Conservation (phyloP, 257 asterid genomes). For the Nicotiana otophora region DNA sequence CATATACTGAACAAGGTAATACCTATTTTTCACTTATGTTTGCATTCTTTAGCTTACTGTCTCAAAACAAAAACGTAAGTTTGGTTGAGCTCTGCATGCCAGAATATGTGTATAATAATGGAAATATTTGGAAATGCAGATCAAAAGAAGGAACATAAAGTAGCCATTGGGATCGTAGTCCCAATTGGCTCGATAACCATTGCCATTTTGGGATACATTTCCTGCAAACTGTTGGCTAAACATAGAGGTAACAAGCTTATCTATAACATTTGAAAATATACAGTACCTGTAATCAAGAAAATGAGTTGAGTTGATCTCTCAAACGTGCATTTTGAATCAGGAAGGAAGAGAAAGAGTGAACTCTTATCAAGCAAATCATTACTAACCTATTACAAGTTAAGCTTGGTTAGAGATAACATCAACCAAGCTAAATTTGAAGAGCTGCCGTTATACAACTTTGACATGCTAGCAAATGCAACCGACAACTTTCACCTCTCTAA, state of each 20-base stretch:
- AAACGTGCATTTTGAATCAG: background rate
- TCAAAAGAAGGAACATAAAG: conserved; percentile 19
- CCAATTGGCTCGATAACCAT: conserved; percentile 25
- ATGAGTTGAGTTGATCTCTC: background rate
- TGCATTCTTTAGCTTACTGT: background rate
- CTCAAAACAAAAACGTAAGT: background rate
- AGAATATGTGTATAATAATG: background rate
- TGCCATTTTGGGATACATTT: conserved; percentile 18
- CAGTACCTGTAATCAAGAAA: background rate
- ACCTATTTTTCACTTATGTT: background rate
- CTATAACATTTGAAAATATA: background rate
- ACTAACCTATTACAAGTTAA: background rate
- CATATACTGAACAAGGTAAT: conserved; percentile 43
- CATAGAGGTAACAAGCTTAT: conserved; percentile 30
- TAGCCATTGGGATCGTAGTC: conserved; percentile 32
- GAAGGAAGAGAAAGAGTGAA: background rate
- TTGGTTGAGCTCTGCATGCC: background rate
- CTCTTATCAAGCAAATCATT: background rate
- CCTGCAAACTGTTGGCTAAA: conserved; percentile 33
- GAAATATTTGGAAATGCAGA: conserved; percentile 14
- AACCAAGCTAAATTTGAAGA: conserved; percentile 23
- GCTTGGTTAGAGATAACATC: background rate
- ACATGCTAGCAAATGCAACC: conserved; percentile 42
- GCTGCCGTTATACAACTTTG: conserved; percentile 38
- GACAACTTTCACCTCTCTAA: conserved; percentile 29